These are phyloP conservation scores for Austropuccinia psidii DNA, from an alignment of 1,284 basidiomycete species.

Conservation along the genomic window DNA sequence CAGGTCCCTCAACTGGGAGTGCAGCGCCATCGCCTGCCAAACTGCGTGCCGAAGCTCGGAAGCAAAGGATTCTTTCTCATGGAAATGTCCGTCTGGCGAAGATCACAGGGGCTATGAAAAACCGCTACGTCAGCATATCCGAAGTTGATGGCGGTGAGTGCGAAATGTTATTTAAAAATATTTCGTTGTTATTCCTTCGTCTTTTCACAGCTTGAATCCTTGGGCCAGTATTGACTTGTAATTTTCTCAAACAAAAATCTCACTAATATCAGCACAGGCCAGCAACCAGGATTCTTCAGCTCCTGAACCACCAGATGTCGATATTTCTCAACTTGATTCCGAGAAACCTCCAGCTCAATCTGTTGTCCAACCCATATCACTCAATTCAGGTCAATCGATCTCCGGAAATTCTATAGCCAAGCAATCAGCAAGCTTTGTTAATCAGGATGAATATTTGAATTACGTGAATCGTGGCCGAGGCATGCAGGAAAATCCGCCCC, in stretches of 20 bases:
- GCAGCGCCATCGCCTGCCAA: slow-evolving; percentile 14
- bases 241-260: too few species aligned
- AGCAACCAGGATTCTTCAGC: too few species aligned
- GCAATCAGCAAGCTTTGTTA: too few species aligned
- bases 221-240: too few species aligned
- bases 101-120: slow-evolving; percentile 36
- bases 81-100: slow-evolving; percentile 36
- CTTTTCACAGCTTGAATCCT: too few species aligned
- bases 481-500: neutral
- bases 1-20: too few species aligned
- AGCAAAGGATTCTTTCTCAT: slow-evolving; percentile 28
- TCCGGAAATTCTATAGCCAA: too few species aligned
- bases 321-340: slow-evolving; percentile 28
- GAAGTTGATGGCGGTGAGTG: neutral
- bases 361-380: neutral
- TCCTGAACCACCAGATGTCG: slow-evolving; percentile 30
- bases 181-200: too few species aligned
- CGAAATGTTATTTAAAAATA: neutral
- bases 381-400: neutral
- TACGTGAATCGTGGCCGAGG: too few species aligned
- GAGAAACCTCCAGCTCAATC: neutral
- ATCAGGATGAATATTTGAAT: too few species aligned
- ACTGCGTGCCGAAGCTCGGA: slow-evolving; percentile 30
- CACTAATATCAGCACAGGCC: neutral
- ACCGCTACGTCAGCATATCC: slow-evolving; percentile 8